Evolutionary conservation across 345 rosid species (phyloP), one percentile per base, ranked within the genome.

Genomic region (Eucalyptus microcorys): DNA sequence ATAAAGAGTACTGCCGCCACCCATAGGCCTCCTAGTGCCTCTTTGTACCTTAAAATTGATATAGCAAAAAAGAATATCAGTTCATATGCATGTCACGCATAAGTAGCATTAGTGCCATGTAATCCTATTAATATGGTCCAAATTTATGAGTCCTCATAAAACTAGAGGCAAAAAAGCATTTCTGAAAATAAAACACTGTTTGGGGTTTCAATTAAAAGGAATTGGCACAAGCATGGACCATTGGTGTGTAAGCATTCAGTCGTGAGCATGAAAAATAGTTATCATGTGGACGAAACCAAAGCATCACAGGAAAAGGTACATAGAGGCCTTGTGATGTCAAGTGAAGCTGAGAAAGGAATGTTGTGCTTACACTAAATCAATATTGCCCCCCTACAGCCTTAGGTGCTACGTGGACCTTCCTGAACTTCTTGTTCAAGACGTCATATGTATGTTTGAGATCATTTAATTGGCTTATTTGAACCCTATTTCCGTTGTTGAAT

Each of bases 11-110:
- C 90, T 91, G 93, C 92, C 10, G 93, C 97, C 71, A 95, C 98
- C 99, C 97, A 95, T 24, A 95, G 91, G 88, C 99, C 99, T 52
- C 99, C 99, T 52, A 96, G 91, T 88, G 99, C 99, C 85, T 93
- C 92, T 91, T 94, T 95, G 90, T 97, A 97, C 95, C 99, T 97
- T 93, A 88, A 91, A 8, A 66, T 66, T 15, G 11, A 32, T 66
- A n/a, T 8, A 7, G 22, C 40, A 19, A 66, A 32, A 66, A 86
- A 88, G 27, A 86, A 85, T 68, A 71, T 71, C 7, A 71, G 7
- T 34, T 17, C 81, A 71, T 34, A 17, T 71, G 81, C 13, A 71
- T 17, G 81, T 34, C 81, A 34, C 2, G 11, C 7, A 68, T 34
- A 79, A 83, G 57, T n/a, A 49, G 83, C 64, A 85, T 32, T 32